Base-by-base conservation (phyloP, 1,139 yeast species). In the Blastobotrys proliferans region DNA sequence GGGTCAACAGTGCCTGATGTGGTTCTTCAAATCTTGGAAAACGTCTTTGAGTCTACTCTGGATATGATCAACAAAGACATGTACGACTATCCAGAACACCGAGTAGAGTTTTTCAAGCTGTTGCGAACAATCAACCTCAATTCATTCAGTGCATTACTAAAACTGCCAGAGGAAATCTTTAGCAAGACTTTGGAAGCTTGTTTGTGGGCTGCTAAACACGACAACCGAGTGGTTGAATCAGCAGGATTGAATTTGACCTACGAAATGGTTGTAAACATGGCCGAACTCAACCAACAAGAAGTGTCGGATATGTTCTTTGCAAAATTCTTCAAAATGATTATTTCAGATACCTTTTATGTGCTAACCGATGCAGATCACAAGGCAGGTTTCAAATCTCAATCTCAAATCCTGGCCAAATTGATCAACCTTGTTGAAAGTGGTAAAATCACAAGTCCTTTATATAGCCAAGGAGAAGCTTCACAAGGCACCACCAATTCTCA, bases 151-250 rank as follows among this genome's bases (percentile, higher is more conserved):
- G 95, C 97, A 0, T 73, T 92, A 56, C 72, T 88, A 51, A 86
- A 87, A 66, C 75, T 92, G 52, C 94, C 97, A 11, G 94, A 94
- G 6, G 92, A 81, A 52, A 94, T 95, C 26, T 90, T 92, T 75
- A 88, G 84, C 63, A 77, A 90, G 46, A 83, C 92, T 47, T 81
- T 94, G 52, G 92, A 87, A 66, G 95, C 97, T 1, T 90, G 95
- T 38, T 73, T 94, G 59, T 92, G 98, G 98, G 97, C 97, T 0
- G 86, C 94, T 64, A 92, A 92, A 67, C 98, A 92, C 64, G 94
- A 90, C 58, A 87, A 90, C 65, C 78, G 97, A 64, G 97, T 88
- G 48, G 97, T 92, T 44, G 97, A 92, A 66, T 90, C 84, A 50
- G 83, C 83, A 44, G 97, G 97, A 30, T 76, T 92, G 56, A 77